Evolutionary conservation across 139 green algal genomes (phyloP), one percentile per base, ranked within the genome.

Genomic region (Volvox africanus): DNA sequence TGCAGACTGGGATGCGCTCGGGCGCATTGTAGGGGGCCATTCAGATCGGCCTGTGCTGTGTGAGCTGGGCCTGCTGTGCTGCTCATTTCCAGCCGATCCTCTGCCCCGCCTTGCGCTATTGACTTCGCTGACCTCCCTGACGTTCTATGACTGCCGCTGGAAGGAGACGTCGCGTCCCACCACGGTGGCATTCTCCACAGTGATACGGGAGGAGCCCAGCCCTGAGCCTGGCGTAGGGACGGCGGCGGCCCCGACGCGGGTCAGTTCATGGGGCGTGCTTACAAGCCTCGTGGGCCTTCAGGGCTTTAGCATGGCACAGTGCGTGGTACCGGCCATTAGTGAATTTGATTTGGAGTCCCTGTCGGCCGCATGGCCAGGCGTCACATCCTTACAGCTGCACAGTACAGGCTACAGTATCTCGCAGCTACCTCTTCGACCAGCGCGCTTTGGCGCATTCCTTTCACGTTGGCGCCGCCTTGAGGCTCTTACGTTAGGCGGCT

Each of bases 91-190:
- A 16, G 20, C 44, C 12, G 86, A 90, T 30, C 73, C 73, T 36
- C 50, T 83, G 30, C 73, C 86, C 11, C 73, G 26, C 17, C 44
- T 90, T 14, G 86, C 50, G 1, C 30, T 32, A 32, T 69, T 90
- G 26, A 44, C 50, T 0, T 19, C n/a, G 2, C 86, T 90, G 2
- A 69, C 71, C 2, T 36, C 50, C 2, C 30, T 90, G 1, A 37
- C 21, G 0, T 68, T 90, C 35, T 35, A 83, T n/a, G 86, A 90
- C 50, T 90, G 86, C 50, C 50, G 71, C 22, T 90, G 86, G 86
- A 50, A 21, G 62, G 84, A 37, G 18, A 1, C 44, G 61, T 1
- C 24, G 83, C 82, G 22, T 32, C 61, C 61, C 12, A 18, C 61
- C n/a, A 18, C 61, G 13, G 17, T 20, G 16, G 61, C 65, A 73